Percentiles rank a stretch among this genome's conserved stretches.
Conservation (phyloP, 176 grass and related monocot species). For the Oryza officinalis region DNA sequence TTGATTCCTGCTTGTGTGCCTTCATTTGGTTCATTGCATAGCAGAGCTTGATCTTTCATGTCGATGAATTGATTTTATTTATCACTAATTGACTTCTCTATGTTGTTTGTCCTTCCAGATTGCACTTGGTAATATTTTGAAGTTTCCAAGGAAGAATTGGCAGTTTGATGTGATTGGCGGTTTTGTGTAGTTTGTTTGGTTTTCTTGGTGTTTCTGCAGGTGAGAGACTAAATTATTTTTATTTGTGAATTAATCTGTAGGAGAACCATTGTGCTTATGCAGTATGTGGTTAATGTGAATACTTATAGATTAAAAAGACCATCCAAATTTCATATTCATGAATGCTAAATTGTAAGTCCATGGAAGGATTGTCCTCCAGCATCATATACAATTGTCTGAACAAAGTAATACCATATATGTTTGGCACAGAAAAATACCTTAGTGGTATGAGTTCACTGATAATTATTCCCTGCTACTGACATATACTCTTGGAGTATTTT, state of each 20-base stretch:
- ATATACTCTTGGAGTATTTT: background rate
- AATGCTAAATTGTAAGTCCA: background rate
- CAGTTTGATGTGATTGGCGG: constrained; percentile 99
- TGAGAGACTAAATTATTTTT: constrained; percentile 32
- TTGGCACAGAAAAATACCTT: background rate
- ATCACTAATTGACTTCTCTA: constrained; percentile 27
- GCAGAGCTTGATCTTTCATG: background rate
- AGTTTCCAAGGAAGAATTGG: constrained; percentile 97
- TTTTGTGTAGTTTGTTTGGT: constrained; percentile 86
- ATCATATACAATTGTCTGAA: background rate
- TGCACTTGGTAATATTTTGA: constrained; percentile 95
- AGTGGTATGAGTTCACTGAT: background rate
- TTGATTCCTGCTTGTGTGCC: constrained; percentile 1
- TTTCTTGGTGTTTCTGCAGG: constrained; percentile 98
- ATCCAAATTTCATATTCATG: background rate
- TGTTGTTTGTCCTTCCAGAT: constrained; percentile 55
- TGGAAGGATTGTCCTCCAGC: background rate
- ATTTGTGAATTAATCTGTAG: background rate
- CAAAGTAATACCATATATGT: too few relatives aligned
- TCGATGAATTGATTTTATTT: constrained; percentile 12
- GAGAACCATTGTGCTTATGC: background rate
- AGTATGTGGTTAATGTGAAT: background rate
- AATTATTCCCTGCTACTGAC: background rate
- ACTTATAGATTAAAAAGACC: constrained; percentile 8
- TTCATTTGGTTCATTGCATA: constrained; percentile 8